These are phyloP conservation scores for Gracilaria gracilis DNA, from an alignment of 23 red algal genomes.

Conservation along the genomic window DNA sequence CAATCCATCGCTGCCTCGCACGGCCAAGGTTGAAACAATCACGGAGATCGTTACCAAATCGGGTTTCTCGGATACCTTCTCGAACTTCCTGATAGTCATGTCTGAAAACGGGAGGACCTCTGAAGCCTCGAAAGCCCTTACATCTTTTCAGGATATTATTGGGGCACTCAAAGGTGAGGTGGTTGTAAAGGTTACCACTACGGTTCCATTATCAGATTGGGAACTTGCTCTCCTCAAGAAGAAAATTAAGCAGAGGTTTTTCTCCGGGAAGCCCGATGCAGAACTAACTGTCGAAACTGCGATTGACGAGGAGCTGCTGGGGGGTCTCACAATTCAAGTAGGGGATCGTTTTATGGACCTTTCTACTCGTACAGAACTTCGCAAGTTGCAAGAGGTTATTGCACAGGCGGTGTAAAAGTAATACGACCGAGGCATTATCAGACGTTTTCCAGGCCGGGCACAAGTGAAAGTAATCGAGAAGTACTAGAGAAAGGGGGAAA, in stretches of 20 bases:
- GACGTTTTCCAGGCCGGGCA: background rate
- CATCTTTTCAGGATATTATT: slow-evolving; percentile 74
- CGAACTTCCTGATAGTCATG: slow-evolving; percentile 77
- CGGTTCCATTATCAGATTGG: slow-evolving; percentile 84
- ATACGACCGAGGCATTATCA: background rate
- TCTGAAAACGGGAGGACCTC: slow-evolving; percentile 86
- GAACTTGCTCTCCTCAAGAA: slow-evolving; percentile 84
- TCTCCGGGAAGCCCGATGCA: slow-evolving; percentile 72
- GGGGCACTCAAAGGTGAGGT: slow-evolving; percentile 60
- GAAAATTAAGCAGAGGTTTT: slow-evolving; percentile 84
- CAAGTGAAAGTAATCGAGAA: background rate
- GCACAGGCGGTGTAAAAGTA: slow-evolving; percentile 7
- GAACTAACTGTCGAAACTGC: slow-evolving; percentile 80
- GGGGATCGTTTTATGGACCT: slow-evolving; percentile 96
- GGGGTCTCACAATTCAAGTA: slow-evolving; percentile 89
- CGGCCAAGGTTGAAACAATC: slow-evolving; percentile 60
- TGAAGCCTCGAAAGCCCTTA: slow-evolving; percentile 58
- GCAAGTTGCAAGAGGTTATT: slow-evolving; percentile 63
- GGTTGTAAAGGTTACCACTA: slow-evolving; percentile 75
- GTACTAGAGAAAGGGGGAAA: background rate
- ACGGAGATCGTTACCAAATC: slow-evolving; percentile 50
- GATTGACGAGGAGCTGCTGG: slow-evolving; percentile 81
- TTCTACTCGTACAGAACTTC: slow-evolving; percentile 80
- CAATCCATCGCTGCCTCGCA: slow-evolving; percentile 81
- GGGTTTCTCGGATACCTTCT: slow-evolving; percentile 49